These are phyloP conservation scores for Tylopilus rubrobrunneus DNA, from an alignment of 768 basidiomycete species.

Conservation along the genomic window DNA sequence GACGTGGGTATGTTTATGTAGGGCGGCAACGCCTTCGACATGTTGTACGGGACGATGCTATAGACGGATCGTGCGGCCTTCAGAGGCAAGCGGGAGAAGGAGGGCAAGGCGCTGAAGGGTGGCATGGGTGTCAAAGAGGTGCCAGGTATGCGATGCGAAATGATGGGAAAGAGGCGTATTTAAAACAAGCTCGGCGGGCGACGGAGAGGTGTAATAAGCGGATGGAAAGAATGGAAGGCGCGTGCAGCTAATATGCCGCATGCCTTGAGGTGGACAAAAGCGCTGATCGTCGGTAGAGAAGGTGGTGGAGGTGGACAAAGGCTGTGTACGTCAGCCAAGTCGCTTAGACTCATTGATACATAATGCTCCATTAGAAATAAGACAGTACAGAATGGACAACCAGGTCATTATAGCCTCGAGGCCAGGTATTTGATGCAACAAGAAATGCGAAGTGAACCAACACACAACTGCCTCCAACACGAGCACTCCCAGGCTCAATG, in stretches of 20 bases:
- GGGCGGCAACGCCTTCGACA: conserved; percentile 43
- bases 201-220: not conserved
- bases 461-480: not conserved
- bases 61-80: conserved; percentile 14
- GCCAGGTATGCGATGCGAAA: not conserved
- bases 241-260: conserved; percentile 10
- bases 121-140: not conserved
- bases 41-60: conserved; percentile 18
- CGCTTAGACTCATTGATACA: too few species aligned
- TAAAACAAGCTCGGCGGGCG: not conserved
- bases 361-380: not conserved
- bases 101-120: not conserved
- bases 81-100: conserved; percentile 1
- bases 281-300: not conserved
- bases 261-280: conserved; percentile 25
- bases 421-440: not conserved
- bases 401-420: conserved; percentile 2
- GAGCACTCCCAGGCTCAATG: conserved; percentile 1
- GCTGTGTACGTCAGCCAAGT: conserved; percentile 5
- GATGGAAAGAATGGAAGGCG: conserved; percentile 1
- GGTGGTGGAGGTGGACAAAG: not conserved
- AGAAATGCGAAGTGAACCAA: not conserved
- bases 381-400: conserved; percentile 7
- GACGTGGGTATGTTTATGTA: conserved; percentile 37
- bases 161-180: conserved; percentile 1